Evolutionary conservation across 805 yeast species (phyloP), one percentile per base, ranked within the genome.

Genomic region (Nematodospora valgi): DNA sequence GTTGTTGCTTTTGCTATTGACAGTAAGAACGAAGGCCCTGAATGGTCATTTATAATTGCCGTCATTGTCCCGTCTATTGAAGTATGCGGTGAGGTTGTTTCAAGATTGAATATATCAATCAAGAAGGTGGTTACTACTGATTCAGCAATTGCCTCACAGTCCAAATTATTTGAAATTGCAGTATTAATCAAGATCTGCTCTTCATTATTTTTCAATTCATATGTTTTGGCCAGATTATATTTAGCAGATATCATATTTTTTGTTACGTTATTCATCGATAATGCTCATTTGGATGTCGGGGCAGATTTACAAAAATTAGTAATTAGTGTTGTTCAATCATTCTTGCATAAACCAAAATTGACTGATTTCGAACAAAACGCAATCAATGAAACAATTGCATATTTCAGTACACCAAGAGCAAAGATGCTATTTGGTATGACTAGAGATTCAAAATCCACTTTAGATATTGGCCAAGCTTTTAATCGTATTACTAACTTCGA

Each of bases 11-110:
- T 80, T 43, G 82, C 88, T 1, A 72, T 85, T 45, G 93, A 84
- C 44, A 76, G 81, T 49, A 83, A 82, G 45, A 80, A 86, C n/a
- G 86, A 82, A 45, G 83, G 81, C 4, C 72, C 76, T 24, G 79
- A 72, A 31, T 84, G 86, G 86, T 69, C 71, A 13, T 74, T 72
- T 30, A 71, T 80, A 5, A 70, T 82, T 2, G 70, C 82, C 1
- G 68, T 82, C n/a, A 62, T 86, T 44, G 72, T 82, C 1, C 88
- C 95, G 3, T 79, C 91, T 1, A 64, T 80, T n/a, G 86, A 80
- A 43, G 67, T 85, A 2, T 80, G 87, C 48, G 81, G 86, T 6
- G 70, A 75, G 33, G 72, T 86, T 2, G 65, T 86, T 24, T 55
- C 68, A 21, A 66, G 83, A 41, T 54, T 87, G 26, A 68, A 80